These are phyloP conservation scores for Ophiostoma piceae DNA, from an alignment of 2,329 filamentous ascomycete species.

Conservation along the genomic window DNA sequence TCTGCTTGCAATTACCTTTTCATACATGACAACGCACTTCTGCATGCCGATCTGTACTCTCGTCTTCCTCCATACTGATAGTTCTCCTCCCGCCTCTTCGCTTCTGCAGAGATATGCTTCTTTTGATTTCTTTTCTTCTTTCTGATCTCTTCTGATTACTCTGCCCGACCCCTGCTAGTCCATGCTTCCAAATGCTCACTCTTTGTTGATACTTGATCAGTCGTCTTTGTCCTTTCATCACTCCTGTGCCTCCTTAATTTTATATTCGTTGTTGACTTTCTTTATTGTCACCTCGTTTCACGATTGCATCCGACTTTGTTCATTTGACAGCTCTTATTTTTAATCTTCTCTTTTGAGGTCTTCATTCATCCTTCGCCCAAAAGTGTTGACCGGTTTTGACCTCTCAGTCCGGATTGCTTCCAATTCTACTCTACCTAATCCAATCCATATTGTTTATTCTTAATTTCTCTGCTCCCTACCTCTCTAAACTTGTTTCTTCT, in stretches of 20 bases:
- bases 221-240: slow-evolving; percentile 4
- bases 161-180: not conserved
- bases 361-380: too few species aligned
- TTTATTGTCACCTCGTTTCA: not conserved
- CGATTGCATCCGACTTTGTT: not conserved
- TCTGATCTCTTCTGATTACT: not conserved
- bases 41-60: not conserved
- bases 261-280: not conserved
- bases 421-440: not conserved
- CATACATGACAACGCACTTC: not conserved
- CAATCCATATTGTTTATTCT: not conserved
- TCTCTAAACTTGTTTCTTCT: not conserved
- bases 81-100: not conserved
- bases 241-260: slow-evolving; percentile 8
- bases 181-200: not conserved
- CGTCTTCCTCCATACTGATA: not conserved
- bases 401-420: not conserved
- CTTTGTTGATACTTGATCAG: not conserved
- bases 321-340: too few species aligned
- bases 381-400: not conserved
- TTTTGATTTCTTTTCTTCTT: not conserved
- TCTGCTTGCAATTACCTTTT: not conserved
- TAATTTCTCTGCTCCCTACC: not conserved
- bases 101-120: too few species aligned
- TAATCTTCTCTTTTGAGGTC: too few species aligned